Evolutionary conservation across 306 rosid genomes (phyloP).

Genomic region (Acmispon strigosus): DNA sequence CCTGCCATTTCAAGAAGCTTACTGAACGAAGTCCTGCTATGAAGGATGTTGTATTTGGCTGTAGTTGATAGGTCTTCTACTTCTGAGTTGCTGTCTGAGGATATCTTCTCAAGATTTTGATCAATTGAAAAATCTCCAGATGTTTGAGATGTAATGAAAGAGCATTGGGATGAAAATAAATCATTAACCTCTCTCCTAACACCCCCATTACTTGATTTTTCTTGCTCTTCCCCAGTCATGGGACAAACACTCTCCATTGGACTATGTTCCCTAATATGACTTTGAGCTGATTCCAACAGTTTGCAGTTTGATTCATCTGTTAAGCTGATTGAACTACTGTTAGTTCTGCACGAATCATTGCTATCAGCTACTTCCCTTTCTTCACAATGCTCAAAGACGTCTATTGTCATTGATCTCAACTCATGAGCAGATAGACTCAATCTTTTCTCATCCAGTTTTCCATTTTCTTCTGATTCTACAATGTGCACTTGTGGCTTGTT

Average conservation of each 20-base stretch:
- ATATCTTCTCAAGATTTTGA: conserved; percentile 49
- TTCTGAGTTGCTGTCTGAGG: conserved; percentile 54
- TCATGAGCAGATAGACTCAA: conserved; percentile 11
- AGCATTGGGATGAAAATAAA: conserved; percentile 31
- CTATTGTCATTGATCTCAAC: not conserved
- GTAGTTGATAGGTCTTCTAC: conserved; percentile 39
- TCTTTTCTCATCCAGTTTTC: conserved; percentile 28
- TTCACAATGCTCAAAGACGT: conserved; percentile 15
- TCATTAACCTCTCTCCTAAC: conserved; percentile 23
- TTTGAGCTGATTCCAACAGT: conserved; percentile 28
- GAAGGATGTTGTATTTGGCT: conserved; percentile 18
- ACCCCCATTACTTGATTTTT: conserved; percentile 25
- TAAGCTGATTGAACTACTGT: no score
- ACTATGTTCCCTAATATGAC: conserved; percentile 15
- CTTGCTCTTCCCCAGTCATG: conserved; percentile 21
- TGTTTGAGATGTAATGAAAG: conserved; percentile 37
- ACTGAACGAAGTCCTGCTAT: conserved; percentile 28
- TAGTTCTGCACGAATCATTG: conserved; percentile 9
- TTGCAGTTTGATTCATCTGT: conserved; percentile 37
- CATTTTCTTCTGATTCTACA: conserved; percentile 21
- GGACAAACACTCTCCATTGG: conserved; percentile 16
- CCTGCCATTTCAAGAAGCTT: conserved; percentile 38
- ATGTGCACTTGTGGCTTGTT: conserved; percentile 34
- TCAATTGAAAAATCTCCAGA: conserved; percentile 39
- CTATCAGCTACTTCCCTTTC: conserved; percentile 17